Evolutionary conservation across 106 monocot species (phyloP), one percentile per base, ranked within the genome.

Genomic region (Allium cepa): DNA sequence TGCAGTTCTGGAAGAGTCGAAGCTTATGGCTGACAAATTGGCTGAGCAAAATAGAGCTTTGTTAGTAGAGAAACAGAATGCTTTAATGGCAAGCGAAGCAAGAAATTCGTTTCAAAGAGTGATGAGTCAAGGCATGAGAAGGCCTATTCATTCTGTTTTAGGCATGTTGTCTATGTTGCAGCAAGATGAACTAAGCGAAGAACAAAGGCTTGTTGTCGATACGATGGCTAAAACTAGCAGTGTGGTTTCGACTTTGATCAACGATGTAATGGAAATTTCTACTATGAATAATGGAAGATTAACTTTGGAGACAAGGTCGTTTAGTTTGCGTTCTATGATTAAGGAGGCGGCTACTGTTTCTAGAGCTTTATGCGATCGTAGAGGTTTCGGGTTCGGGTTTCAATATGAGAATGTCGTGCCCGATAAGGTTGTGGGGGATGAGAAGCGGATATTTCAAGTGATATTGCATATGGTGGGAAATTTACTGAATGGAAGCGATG

Each of bases 61-160:
- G 63, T 76, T 83, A 9, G 80, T 69, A 57, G 90, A 86, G 11
- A 86, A 70, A 64, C 67, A 64, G 50, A 69, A 77, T 50, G 71
- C 76, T 3, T 13, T 83, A 72, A 83, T 83, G 86, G 90, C 90
- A 14, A 86, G 78, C 50, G 74, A 78, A 63, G 86, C 83, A 16
- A 83, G 85, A 65, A 79, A 76, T 11, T 68, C 82, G 8, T 90
- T 83, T 50, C 90, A 86, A 56, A 74, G 16, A 10, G 86, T 70
- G 46, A 90, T 86, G 80, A 81, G 86, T 56, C 78, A 79, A 36
- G 78, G 83, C 11, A 86, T 90, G 90, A 73, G 90, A 69, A 78
- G 71, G 47, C 90, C 90, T 2, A 72, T 81, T 26, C 79, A 90
- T 27, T 86, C 90, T 60, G 79, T 90, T 63, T 36, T 73, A 8